Evolutionary conservation across 208 protist species (phyloP).

Genomic region (Leishmania arabica): DNA sequence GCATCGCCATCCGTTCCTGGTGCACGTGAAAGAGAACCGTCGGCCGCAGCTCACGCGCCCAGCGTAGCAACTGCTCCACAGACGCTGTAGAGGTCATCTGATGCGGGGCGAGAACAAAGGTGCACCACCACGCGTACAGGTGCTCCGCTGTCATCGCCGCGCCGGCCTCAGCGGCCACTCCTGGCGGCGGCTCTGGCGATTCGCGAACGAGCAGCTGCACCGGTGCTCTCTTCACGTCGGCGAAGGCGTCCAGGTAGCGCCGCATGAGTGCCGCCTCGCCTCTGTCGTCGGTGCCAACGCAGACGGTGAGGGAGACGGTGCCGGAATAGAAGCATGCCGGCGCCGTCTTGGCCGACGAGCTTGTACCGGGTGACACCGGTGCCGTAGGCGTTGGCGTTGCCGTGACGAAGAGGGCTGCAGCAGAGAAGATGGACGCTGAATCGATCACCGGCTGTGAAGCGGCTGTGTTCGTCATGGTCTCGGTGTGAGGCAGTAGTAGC

Average conservation of each 20-base stretch:
- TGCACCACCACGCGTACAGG: not conserved
- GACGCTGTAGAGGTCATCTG: not conserved
- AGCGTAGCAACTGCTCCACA: not conserved
- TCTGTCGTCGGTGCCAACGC: not conserved
- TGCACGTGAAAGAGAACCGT: conserved; percentile 16
- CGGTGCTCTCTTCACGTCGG: not conserved
- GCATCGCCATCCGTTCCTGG: conserved; percentile 4
- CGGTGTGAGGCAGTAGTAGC: not conserved
- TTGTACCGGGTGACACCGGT: not conserved
- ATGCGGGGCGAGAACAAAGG: not conserved
- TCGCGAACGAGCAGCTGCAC: conserved; percentile 5
- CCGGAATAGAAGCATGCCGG: not conserved
- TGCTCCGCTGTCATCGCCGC: not conserved
- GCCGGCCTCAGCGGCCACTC: not conserved
- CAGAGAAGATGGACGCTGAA: not conserved
- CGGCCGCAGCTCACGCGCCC: conserved; percentile 1
- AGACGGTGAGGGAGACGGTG: conserved; percentile 8
- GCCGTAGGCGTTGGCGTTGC: not conserved
- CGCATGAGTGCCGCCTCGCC: conserved; percentile 4
- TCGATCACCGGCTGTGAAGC: not conserved
- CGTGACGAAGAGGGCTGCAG: not conserved
- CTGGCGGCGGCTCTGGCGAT: conserved; percentile 7
- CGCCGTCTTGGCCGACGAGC: not conserved
- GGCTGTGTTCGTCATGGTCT: not conserved
- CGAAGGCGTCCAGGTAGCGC: conserved; percentile 12